These are phyloP conservation scores for Byssothecium circinans DNA, from an alignment of 2,329 filamentous ascomycete genomes.

Conservation along the genomic window DNA sequence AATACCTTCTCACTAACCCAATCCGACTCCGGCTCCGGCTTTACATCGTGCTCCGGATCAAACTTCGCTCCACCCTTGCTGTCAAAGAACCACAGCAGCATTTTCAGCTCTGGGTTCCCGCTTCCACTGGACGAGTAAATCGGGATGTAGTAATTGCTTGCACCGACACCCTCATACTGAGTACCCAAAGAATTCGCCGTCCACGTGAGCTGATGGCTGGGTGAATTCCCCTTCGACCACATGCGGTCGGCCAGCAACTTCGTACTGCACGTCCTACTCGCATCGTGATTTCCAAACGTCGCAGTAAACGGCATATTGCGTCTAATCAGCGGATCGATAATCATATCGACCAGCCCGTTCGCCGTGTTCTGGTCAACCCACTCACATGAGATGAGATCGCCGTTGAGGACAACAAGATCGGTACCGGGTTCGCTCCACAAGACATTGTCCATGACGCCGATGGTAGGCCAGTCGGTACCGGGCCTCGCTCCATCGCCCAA, in stretches of 20 bases:
- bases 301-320: conserved; percentile 64
- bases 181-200: conserved; percentile 50
- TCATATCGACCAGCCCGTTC: conserved; percentile 25
- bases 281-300: conserved; percentile 72
- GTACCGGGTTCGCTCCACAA: conserved; percentile 58
- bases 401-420: conserved; percentile 68
- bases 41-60: conserved; percentile 16
- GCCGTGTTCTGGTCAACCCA: conserved; percentile 19
- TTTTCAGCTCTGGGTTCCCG: conserved; percentile 32
- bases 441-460: conserved; percentile 60
- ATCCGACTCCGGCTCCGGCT: conserved; percentile 13
- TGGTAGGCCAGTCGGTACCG: conserved; percentile 59
- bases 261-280: conserved; percentile 28
- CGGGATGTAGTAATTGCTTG: conserved; percentile 58
- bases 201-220: conserved; percentile 45
- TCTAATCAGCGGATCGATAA: conserved; percentile 52
- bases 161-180: conserved; percentile 36
- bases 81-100: conserved; percentile 74
- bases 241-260: conserved; percentile 26
- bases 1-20: conserved; percentile 30
- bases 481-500: conserved; percentile 58
- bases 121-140: conserved; percentile 49
- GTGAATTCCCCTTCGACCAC: conserved; percentile 48
- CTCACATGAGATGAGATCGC: conserved; percentile 72
- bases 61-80: conserved; percentile 31